Base-by-base conservation (phyloP, 2,329 filamentous ascomycete species). In the Penicillium freii region DNA sequence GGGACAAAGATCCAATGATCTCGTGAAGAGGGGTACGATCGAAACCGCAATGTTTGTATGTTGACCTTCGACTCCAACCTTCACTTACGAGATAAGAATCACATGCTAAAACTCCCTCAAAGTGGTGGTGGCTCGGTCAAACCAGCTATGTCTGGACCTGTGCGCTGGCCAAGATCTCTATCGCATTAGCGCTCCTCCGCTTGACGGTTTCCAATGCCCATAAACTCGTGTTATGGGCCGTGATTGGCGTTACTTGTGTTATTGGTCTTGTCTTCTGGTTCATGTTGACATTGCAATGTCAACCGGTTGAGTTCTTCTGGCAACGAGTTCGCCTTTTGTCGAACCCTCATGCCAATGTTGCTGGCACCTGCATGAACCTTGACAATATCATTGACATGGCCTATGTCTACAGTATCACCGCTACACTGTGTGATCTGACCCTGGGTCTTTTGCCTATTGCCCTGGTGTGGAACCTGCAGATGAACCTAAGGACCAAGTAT, bases 81-180 rank as follows among this genome's bases (percentile, higher is more conserved):
- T 36, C 27, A 17, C 44, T 25, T 25, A 15, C 25, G n/a, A 33
- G 17, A 46, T 23, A 5, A 25, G 5, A 34, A 51, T 40, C 23
- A 19, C 40, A 39, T 50, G 29, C 53, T 60, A 43, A 61, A 45
- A 39, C 23, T 15, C 25, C 36, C 42, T 10, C 21, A 74, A 36
- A 47, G 72, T 75, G 70, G 69, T 84, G 81, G 81, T 84, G 80
- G 72, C 75, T 84, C n/a, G 81, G 80, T 61, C 82, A 84, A 63
- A 70, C 81, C n/a, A 78, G 79, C 60, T 85, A 84, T 66, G 77
- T 80, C 8, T 67, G 81, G 54, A 74, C 77, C 5, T 81, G 76
- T 23, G 74, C 77, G 39, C 66, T 79, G 13, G 74, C 81, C 45
- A 83, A 82, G 57, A 73, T 82, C 38, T 79, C 81, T 1, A 80